These are phyloP conservation scores for Orychophragmus violaceus DNA, from an alignment of 345 rosid species.

Conservation along the genomic window DNA sequence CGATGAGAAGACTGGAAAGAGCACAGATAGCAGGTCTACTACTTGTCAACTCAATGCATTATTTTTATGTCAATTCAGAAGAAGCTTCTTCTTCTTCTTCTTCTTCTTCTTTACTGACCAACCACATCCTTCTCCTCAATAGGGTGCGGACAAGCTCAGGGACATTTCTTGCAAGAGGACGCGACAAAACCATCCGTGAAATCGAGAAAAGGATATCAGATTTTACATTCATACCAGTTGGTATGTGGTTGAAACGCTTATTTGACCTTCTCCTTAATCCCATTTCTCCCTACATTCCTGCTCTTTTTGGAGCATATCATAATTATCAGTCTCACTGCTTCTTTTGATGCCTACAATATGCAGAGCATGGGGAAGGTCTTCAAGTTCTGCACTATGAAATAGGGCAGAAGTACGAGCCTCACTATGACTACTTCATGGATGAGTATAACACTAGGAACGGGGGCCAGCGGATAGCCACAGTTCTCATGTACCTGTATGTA, in stretches of 20 bases:
- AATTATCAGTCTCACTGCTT: background rate
- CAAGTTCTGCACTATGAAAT: conserved; percentile 91
- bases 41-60: background rate
- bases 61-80: background rate
- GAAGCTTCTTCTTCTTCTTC: background rate
- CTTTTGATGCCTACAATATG: conserved; percentile 6
- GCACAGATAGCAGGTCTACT: conserved; percentile 76
- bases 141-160: conserved; percentile 95
- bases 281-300: conserved; percentile 1
- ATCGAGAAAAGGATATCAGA: conserved; percentile 89
- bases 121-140: conserved; percentile 2
- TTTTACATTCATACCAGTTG: conserved; percentile 81
- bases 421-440: conserved; percentile 83
- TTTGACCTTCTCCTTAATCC: background rate
- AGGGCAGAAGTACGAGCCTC: conserved; percentile 95
- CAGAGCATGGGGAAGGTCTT: conserved; percentile 96
- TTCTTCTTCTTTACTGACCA: conserved; percentile 1
- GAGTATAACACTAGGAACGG: conserved; percentile 83
- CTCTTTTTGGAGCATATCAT: background rate
- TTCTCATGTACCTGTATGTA: conserved; percentile 95
- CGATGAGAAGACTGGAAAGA: conserved; percentile 78
- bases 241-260: conserved; percentile 32
- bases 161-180: conserved; percentile 72
- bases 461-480: conserved; percentile 91
- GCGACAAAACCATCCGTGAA: conserved; percentile 59